Percentiles rank a stretch among this genome's conserved stretches.
Evolutionary conservation across 495 filamentous ascomycete genomes (phyloP).

Genomic region (Penicillium daleae): DNA sequence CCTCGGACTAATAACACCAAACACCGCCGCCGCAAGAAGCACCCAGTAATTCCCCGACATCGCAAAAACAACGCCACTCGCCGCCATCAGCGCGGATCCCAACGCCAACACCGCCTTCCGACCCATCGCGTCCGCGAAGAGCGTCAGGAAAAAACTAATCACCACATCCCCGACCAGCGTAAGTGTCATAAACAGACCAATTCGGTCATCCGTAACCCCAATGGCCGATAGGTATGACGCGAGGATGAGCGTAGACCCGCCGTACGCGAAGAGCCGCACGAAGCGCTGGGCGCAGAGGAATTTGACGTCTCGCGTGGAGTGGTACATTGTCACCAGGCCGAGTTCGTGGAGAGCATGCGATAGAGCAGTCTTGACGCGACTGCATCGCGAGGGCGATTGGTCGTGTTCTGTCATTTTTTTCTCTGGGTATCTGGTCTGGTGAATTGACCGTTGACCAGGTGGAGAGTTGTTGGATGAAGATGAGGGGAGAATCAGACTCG

Average conservation of each 20-base stretch:
- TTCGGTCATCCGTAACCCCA: constrained; percentile 67
- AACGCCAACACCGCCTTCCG: constrained; percentile 68
- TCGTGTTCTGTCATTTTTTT: background rate
- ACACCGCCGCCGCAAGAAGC: constrained; percentile 69
- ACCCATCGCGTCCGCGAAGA: constrained; percentile 75
- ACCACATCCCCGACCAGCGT: constrained; percentile 80
- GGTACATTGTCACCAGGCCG: constrained; percentile 46
- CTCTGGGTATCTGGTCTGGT: background rate
- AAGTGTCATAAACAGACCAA: constrained; percentile 86
- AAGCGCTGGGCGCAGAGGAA: constrained; percentile 75
- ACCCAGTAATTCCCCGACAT: constrained; percentile 72
- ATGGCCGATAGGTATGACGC: constrained; percentile 70
- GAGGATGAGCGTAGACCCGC: constrained; percentile 73
- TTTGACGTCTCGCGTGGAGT: constrained; percentile 63
- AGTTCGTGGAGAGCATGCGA: constrained; percentile 38
- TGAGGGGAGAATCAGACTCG: background rate
- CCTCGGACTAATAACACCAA: constrained; percentile 82
- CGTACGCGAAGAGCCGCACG: constrained; percentile 80
- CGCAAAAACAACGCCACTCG: constrained; percentile 70
- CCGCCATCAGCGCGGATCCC: constrained; percentile 70
- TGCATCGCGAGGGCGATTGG: background rate
- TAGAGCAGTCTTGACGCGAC: constrained; percentile 12
- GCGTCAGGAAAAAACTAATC: constrained; percentile 74
- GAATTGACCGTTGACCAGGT: too few relatives aligned
- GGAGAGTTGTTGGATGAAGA: background rate